A percentile compares a stretch with the other conserved stretches of the same genome.
These are phyloP conservation scores for Exophiala xenobiotica DNA, from an alignment of 2,329 filamentous ascomycete genomes.

Conservation along the genomic window DNA sequence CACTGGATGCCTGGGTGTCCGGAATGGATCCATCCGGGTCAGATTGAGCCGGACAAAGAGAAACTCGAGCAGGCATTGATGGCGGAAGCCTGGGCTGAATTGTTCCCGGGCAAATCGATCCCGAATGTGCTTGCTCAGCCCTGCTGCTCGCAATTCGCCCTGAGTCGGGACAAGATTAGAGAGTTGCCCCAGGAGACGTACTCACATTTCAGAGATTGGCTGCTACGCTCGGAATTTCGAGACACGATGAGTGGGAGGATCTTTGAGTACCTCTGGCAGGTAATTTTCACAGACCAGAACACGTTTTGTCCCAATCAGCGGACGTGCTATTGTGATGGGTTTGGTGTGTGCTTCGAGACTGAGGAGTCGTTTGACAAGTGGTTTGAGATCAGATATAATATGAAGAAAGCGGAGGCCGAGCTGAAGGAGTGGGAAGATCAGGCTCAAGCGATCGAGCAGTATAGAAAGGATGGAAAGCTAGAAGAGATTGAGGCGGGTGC, in stretches of 20 bases:
- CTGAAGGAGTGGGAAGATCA: conserved; percentile 43
- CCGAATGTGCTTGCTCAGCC: conserved; percentile 57
- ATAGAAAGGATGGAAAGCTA: conserved; percentile 21
- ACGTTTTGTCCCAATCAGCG: conserved; percentile 51
- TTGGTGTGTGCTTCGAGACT: conserved; percentile 60
- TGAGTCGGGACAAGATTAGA: conserved; percentile 58
- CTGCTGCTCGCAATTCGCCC: conserved; percentile 60
- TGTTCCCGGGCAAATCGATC: conserved; percentile 47
- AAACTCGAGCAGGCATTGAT: conserved; percentile 51
- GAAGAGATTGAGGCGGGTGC: conserved; percentile 24
- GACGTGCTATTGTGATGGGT: conserved; percentile 64
- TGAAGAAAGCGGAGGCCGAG: conserved; percentile 43
- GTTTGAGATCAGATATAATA: conserved; percentile 46
- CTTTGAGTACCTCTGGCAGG: conserved; percentile 66
- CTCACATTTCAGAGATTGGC: conserved; percentile 60
- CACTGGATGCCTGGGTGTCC: conserved; percentile 59
- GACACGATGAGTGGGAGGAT: conserved; percentile 60
- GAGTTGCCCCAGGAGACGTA: conserved; percentile 55
- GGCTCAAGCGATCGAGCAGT: conserved; percentile 37
- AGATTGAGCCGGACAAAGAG: conserved; percentile 37
- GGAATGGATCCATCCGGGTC: conserved; percentile 55
- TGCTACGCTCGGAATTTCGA: conserved; percentile 55
- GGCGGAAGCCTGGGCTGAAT: conserved; percentile 47
- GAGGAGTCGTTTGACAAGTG: conserved; percentile 51
- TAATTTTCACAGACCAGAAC: conserved; percentile 55